Base-by-base conservation (phyloP, 305 asterid species). In the Fraxinus nigra region DNA sequence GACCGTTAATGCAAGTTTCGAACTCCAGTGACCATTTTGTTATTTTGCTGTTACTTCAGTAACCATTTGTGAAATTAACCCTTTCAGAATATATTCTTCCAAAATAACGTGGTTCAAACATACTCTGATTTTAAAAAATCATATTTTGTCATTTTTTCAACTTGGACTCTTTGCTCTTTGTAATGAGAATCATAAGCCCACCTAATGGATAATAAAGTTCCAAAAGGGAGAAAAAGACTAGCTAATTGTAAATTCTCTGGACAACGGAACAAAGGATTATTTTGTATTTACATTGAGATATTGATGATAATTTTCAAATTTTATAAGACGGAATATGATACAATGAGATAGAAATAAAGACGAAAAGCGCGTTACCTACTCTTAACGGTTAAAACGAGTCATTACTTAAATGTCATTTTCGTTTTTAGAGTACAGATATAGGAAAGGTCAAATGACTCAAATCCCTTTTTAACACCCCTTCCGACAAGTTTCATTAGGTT, bases 291-390 rank as follows among this genome's bases (percentile, higher is more conserved):
- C n/a, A 48, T 48, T 14, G 20, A 48, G 59, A 7, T 13, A 14
- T 48, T 48, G 18, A 48, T 6, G 2, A 48, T 14, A n/a, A 48
- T 14, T 48, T 48, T 48, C 20, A 48, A 48, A 3, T 48, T 3
- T 14, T 14, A 1, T 13, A 13, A 1, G 5, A 46, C 7, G 14
- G 0, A 86, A 85, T 87, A 87, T 81, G 78, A 80, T 76, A 48
- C 6, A 1, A 48, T 48, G 7, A 13, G 7, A 14, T 14, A 3
- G 1, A 46, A 11, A 11, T 0, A 46, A 13, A 43, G n/a, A 13
- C 1, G 0, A 43, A 43, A 0, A 11, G 2, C 0, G 3, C 0
- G 0, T 11, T 11, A 43, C 5, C 1, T 43, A 43, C n/a, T 46
- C 56, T 46, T 13, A 46, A 13, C 5, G 0, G 1, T 46, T 14